Conservation (phyloP, 208 protist species). For the Leishmania tropica region DNA sequence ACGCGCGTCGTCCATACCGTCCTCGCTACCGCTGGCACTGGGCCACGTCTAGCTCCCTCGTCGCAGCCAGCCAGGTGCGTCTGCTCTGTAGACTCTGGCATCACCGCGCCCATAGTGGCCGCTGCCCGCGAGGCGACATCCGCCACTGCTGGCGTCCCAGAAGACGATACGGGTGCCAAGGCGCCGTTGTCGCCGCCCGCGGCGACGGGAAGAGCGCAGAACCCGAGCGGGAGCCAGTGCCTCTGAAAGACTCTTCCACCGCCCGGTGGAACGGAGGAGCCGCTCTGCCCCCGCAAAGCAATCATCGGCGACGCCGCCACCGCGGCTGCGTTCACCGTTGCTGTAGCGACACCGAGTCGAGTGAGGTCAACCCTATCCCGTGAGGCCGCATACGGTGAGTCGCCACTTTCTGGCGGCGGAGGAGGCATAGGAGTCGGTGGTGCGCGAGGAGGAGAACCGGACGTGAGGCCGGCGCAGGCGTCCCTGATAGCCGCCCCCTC, state of each 20-base stretch:
- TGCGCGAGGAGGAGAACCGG: background rate
- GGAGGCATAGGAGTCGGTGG: background rate
- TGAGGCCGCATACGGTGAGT: background rate
- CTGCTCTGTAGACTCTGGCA: background rate
- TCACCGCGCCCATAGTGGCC: background rate
- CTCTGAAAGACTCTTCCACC: background rate
- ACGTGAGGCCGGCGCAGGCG: background rate
- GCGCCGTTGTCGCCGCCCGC: background rate
- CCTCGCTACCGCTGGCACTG: background rate
- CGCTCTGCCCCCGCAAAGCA: conserved; percentile 10
- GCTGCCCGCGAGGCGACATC: background rate
- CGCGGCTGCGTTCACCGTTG: background rate
- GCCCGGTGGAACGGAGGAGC: background rate
- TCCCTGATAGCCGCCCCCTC: background rate
- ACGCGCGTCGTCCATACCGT: background rate
- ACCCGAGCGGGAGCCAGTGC: too few relatives aligned
- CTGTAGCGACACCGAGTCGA: background rate
- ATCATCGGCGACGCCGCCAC: background rate
- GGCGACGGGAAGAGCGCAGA: background rate
- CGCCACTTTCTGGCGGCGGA: background rate
- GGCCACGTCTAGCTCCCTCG: background rate
- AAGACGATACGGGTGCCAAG: background rate
- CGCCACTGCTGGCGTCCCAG: background rate
- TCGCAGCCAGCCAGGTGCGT: background rate
- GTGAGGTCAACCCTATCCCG: background rate